Evolutionary conservation across 345 rosid genomes (phyloP).

Genomic region (Lepidium sativum): DNA sequence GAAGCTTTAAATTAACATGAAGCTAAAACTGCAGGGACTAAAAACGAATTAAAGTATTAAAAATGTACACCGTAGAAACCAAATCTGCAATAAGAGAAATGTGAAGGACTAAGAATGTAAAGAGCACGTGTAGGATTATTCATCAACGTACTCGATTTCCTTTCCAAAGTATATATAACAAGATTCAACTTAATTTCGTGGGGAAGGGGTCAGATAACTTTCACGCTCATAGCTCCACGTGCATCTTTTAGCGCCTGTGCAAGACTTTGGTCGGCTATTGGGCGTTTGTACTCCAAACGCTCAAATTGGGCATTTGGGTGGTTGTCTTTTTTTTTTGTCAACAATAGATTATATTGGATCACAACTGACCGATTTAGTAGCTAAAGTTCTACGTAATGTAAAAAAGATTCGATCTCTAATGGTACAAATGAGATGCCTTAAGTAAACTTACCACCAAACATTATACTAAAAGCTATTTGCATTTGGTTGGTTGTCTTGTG

Average conservation of each 20-base stretch:
- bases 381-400: too few relatives aligned
- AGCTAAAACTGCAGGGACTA: neutral
- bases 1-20: neutral
- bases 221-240: neutral
- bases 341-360: too few relatives aligned
- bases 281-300: neutral
- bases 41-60: neutral
- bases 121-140: neutral
- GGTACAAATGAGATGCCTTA: too few relatives aligned
- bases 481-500: neutral
- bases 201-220: neutral
- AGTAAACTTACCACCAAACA: too few relatives aligned
- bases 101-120: neutral
- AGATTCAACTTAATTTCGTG: neutral
- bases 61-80: neutral
- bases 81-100: neutral
- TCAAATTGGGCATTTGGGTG: neutral
- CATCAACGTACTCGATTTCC: neutral
- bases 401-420: too few relatives aligned
- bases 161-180: neutral
- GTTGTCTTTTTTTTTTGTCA: too few relatives aligned
- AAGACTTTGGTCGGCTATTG: neutral
- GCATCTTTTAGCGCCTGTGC: neutral
- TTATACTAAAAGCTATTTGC: too few relatives aligned
- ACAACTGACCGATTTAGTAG: too few relatives aligned